Conservation (phyloP, 768 basidiomycete genomes). For the Mycena polygramma region DNA sequence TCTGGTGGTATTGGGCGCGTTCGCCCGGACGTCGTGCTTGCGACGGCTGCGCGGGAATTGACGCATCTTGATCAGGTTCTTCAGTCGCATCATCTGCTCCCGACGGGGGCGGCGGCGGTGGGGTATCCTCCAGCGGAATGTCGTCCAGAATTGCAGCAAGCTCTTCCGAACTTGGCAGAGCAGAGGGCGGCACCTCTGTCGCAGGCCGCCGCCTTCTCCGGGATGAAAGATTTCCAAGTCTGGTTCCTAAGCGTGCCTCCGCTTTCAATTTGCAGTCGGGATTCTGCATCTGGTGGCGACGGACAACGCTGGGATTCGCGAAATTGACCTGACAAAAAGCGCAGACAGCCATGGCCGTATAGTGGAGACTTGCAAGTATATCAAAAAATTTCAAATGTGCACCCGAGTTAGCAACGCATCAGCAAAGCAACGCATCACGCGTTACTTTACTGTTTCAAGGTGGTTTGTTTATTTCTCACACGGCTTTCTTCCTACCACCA, state of each 20-base stretch:
- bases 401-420: too few relatives aligned
- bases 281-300: conserved; percentile 1
- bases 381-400: not conserved
- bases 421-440: not conserved
- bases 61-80: conserved; percentile 13
- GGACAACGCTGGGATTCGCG: not conserved
- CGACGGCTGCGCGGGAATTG: not conserved
- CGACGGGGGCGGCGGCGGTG: too few relatives aligned
- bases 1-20: not conserved
- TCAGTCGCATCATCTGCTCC: not conserved
- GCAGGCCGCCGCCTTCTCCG: not conserved
- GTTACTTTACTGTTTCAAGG: not conserved
- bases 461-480: conserved; percentile 2
- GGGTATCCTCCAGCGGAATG: not conserved
- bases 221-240: not conserved
- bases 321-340: not conserved
- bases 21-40: not conserved
- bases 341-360: conserved; percentile 8
- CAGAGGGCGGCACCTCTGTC: not conserved
- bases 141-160: not conserved
- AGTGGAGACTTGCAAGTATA: too few relatives aligned
- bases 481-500: not conserved
- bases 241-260: not conserved
- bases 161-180: not conserved
- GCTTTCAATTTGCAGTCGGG: not conserved